Conservation (phyloP, 345 rosid species). For the Eucalyptus viminalis region DNA sequence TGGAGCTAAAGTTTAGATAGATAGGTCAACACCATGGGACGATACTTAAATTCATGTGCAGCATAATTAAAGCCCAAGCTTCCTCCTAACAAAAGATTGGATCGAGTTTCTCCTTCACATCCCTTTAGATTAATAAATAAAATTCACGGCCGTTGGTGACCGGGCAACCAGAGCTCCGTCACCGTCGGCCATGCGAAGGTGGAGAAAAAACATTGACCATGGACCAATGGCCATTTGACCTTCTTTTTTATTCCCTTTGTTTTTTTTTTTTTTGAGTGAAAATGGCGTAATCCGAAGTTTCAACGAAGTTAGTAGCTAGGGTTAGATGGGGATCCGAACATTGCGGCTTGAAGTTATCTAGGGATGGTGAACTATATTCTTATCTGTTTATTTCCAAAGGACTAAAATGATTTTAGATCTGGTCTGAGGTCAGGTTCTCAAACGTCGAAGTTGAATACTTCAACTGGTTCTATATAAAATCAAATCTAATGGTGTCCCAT, state of each 20-base stretch:
- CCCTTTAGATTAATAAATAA: background rate
- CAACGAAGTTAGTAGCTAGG: background rate
- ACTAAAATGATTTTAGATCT: background rate
- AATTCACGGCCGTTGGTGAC: no score
- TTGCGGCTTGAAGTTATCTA: slow-evolving; percentile 16
- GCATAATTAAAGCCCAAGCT: background rate
- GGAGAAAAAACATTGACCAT: background rate
- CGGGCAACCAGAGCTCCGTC: background rate
- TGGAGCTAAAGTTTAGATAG: background rate
- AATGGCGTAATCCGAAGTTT: background rate
- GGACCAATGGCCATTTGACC: background rate
- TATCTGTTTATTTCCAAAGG: background rate
- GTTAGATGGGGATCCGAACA: slow-evolving; percentile 12
- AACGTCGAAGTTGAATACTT: slow-evolving; percentile 30
- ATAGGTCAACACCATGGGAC: background rate
- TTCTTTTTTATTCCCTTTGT: background rate
- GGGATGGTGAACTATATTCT: background rate
- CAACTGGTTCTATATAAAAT: background rate
- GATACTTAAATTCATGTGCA: background rate
- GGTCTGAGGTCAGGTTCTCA: background rate
- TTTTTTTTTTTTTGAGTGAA: background rate
- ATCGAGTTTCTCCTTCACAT: background rate
- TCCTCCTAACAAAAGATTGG: background rate
- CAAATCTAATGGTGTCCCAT: background rate
- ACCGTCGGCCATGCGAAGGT: background rate